A percentile compares a stretch with the other conserved stretches of the same genome.
These are phyloP conservation scores for Leishmania martiniquensis DNA, from an alignment of 208 protist species.

Conservation along the genomic window DNA sequence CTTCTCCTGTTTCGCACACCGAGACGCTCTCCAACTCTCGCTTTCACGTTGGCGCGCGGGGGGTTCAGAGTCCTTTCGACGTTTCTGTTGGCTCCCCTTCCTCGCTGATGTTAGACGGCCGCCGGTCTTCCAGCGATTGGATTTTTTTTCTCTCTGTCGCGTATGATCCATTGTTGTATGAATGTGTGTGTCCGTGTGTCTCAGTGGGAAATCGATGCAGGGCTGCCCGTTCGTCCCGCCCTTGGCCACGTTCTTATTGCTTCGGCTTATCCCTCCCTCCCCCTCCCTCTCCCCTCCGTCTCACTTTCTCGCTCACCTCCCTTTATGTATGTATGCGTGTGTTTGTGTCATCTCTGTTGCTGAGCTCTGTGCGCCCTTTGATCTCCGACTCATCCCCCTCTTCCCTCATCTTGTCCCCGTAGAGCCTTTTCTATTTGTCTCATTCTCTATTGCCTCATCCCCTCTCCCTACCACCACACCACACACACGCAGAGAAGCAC, in stretches of 20 bases:
- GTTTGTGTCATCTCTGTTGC: no score
- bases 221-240: no score
- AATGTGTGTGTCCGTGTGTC: not conserved
- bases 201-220: no score
- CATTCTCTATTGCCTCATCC: not conserved
- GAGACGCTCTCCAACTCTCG: not conserved
- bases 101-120: not conserved
- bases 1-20: not conserved
- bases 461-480: not conserved
- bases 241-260: no score
- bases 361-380: not conserved
- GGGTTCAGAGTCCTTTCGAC: not conserved
- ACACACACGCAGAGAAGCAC: not conserved
- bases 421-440: constrained; percentile 20
- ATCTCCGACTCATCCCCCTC: not conserved
- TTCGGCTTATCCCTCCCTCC: not conserved
- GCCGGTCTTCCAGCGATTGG: no score
- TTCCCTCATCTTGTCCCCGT: not conserved
- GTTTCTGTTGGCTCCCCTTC: not conserved
- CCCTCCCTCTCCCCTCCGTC: not conserved
- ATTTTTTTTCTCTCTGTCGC: not conserved
- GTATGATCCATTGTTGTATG: not conserved
- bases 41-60: not conserved
- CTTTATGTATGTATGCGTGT: no score
- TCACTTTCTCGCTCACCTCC: no score